These are phyloP conservation scores for Shiraia sp. DNA, from an alignment of 2,329 filamentous ascomycete genomes.

Conservation along the genomic window DNA sequence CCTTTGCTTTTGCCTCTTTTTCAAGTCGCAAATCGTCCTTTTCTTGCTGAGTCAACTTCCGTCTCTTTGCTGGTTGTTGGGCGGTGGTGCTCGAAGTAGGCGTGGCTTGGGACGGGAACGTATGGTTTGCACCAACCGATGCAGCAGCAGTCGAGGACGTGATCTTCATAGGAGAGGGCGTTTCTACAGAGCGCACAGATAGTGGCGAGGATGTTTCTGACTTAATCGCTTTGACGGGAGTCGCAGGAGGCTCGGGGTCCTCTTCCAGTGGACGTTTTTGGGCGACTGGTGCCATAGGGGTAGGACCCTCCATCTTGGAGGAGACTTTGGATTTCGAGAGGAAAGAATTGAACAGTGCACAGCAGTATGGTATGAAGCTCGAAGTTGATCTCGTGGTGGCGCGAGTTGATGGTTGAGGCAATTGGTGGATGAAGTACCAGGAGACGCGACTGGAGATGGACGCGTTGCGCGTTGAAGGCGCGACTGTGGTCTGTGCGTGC, in stretches of 20 bases:
- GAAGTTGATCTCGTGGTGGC: background rate
- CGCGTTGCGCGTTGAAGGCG: constrained; percentile 29
- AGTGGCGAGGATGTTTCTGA: constrained; percentile 38
- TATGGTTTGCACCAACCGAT: constrained; percentile 17
- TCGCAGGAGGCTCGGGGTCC: constrained; percentile 26
- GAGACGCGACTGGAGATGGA: constrained; percentile 31
- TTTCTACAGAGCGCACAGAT: constrained; percentile 37
- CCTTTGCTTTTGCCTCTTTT: constrained; percentile 45
- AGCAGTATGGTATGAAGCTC: too few species aligned
- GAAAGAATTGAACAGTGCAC: background rate
- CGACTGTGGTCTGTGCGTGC: constrained; percentile 20
- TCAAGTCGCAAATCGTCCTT: constrained; percentile 45
- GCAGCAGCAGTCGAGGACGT: constrained; percentile 12
- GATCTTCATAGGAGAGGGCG: constrained; percentile 33
- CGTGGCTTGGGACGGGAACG: constrained; percentile 7
- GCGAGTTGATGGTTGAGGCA: constrained; percentile 7
- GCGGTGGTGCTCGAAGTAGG: constrained; percentile 16
- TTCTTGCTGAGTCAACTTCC: constrained; percentile 49
- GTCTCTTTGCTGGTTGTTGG: constrained; percentile 46
- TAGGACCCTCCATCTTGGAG: constrained; percentile 34
- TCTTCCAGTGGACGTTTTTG: constrained; percentile 43
- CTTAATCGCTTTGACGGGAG: constrained; percentile 29
- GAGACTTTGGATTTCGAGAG: background rate
- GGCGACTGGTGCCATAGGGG: constrained; percentile 16
- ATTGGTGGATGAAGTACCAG: constrained; percentile 10